Evolutionary conservation across 371 early-diverging fungal species (phyloP).

Genomic region (Apophysomyces sp.): DNA sequence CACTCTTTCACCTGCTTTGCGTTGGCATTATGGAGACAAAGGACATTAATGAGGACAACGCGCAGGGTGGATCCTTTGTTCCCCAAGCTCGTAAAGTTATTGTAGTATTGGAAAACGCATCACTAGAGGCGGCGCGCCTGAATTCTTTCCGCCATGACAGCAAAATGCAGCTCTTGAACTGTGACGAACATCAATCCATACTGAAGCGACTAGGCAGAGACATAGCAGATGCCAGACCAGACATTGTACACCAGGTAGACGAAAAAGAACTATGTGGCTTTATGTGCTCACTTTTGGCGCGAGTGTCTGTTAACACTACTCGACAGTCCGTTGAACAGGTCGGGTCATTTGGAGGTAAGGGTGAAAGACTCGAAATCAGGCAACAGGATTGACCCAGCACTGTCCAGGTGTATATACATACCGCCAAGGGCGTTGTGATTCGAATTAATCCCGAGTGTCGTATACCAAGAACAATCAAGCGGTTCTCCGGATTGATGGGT

Average conservation of each 20-base stretch:
- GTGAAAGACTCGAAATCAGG: constrained; percentile 21
- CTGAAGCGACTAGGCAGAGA: constrained; percentile 83
- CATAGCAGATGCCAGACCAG: constrained; percentile 88
- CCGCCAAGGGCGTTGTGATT: constrained; percentile 91
- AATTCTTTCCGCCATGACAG: constrained; percentile 76
- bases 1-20: neutral
- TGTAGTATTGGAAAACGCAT: constrained; percentile 89
- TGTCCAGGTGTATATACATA: constrained; percentile 87
- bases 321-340: constrained; percentile 98
- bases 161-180: constrained; percentile 90
- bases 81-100: constrained; percentile 62
- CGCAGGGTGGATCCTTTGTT: neutral
- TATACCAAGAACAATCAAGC: constrained; percentile 97
- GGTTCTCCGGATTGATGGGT: constrained; percentile 96
- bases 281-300: constrained; percentile 1
- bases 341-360: constrained; percentile 84
- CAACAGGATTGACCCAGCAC: neutral
- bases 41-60: neutral
- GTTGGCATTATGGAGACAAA: neutral
- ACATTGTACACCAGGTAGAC: constrained; percentile 94
- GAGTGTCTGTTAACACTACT: constrained; percentile 94
- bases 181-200: constrained; percentile 94
- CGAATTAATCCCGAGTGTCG: constrained; percentile 96
- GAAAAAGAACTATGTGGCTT: neutral
- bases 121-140: constrained; percentile 88